Evolutionary conservation across 306 rosid genomes (phyloP).

Genomic region (Trichosanthes cucumerina): DNA sequence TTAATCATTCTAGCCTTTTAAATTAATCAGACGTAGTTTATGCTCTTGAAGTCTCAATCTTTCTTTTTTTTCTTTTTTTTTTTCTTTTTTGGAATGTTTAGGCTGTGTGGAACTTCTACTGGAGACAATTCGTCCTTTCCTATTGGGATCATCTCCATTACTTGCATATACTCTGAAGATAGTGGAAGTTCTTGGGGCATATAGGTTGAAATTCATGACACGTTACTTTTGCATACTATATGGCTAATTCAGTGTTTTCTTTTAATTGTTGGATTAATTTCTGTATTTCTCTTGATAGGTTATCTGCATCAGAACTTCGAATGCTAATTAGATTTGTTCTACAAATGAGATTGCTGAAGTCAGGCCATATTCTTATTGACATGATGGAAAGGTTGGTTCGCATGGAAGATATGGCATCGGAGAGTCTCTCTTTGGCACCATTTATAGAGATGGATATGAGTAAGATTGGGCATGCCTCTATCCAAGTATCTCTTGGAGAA

Average conservation of each 20-base stretch:
- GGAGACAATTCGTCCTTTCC: slow-evolving; percentile 88
- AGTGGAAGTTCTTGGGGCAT: slow-evolving; percentile 93
- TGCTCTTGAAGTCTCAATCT: neutral
- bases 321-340: slow-evolving; percentile 65
- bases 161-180: slow-evolving; percentile 73
- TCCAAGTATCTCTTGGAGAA: slow-evolving; percentile 98
- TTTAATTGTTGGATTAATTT: slow-evolving; percentile 12
- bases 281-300: slow-evolving; percentile 45
- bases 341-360: slow-evolving; percentile 67
- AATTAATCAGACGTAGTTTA: slow-evolving; percentile 1
- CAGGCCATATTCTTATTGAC: slow-evolving; percentile 69
- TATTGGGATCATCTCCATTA: slow-evolving; percentile 72
- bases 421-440: slow-evolving; percentile 76
- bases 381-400: slow-evolving; percentile 86
- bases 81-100: slow-evolving; percentile 20
- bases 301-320: slow-evolving; percentile 75
- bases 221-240: slow-evolving; percentile 5
- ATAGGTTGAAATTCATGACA: slow-evolving; percentile 47
- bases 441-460: slow-evolving; percentile 96
- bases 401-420: slow-evolving; percentile 71
- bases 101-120: slow-evolving; percentile 92
- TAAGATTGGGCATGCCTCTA: slow-evolving; percentile 84
- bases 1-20: slow-evolving; percentile 9
- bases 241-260: slow-evolving; percentile 6
- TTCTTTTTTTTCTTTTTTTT: neutral